Conservation (phyloP, 805 yeast genomes). For the Kazachstania psychrophila region DNA sequence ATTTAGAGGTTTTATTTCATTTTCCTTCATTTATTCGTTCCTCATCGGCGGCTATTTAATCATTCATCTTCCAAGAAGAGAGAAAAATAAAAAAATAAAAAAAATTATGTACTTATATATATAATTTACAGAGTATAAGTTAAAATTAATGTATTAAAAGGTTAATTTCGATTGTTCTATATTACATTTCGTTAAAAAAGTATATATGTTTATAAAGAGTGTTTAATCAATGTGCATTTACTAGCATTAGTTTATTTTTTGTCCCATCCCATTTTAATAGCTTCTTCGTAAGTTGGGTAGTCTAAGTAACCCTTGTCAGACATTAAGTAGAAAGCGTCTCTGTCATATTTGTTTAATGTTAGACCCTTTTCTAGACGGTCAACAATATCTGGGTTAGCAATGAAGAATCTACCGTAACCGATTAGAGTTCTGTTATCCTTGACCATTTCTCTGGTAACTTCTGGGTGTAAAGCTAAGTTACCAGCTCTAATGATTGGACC, state of each 20-base stretch:
- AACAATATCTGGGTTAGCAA: constrained; percentile 48
- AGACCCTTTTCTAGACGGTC: constrained; percentile 33
- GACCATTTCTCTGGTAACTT: constrained; percentile 24
- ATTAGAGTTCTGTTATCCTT: constrained; percentile 37
- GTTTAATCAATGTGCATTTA: too few species aligned
- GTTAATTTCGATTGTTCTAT: too few species aligned
- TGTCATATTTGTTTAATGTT: constrained; percentile 37
- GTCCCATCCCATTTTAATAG: constrained; percentile 13
- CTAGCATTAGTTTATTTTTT: constrained; percentile 6
- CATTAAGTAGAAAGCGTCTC: constrained; percentile 38
- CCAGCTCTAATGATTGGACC: constrained; percentile 39
- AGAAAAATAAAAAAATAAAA: too few species aligned
- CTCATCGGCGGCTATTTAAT: too few species aligned
- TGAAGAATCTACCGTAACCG: constrained; percentile 39
- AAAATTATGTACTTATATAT: too few species aligned
- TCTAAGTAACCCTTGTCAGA: constrained; percentile 36
- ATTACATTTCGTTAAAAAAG: too few species aligned
- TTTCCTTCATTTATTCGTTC: too few species aligned
- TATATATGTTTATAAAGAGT: too few species aligned
- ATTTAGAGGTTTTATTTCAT: too few species aligned
- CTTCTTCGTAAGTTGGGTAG: constrained; percentile 32
- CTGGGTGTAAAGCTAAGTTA: constrained; percentile 24
- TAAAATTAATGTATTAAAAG: too few species aligned
- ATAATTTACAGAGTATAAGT: too few species aligned
- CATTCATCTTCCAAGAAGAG: too few species aligned